phyloP scores from a whole-genome alignment of 148 eudicot species.

The Camellia japonica region DNA sequence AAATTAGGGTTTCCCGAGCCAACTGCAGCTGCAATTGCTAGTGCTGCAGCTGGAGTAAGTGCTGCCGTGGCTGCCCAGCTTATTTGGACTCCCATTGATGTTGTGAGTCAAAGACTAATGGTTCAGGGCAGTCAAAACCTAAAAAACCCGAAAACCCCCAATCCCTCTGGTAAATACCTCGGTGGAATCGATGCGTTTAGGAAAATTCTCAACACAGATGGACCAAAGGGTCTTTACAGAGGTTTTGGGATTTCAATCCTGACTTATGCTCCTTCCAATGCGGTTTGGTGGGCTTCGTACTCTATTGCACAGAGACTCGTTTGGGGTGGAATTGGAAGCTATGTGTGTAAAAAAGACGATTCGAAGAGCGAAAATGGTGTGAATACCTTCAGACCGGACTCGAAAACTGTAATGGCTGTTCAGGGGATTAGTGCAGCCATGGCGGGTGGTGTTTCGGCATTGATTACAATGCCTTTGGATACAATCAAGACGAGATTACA shows the following conservation, averaged over 20 bases:
- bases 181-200: slow-evolving; percentile 74
- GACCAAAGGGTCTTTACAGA: slow-evolving; percentile 52
- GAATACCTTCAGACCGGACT: slow-evolving; percentile 34
- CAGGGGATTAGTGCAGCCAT: slow-evolving; percentile 63
- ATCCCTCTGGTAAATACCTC: slow-evolving; percentile 27
- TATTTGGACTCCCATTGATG: slow-evolving; percentile 93
- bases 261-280: slow-evolving; percentile 65
- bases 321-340: slow-evolving; percentile 50
- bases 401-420: slow-evolving; percentile 55
- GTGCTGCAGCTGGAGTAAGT: slow-evolving; percentile 67
- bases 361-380: slow-evolving; percentile 7
- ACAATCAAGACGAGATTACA: slow-evolving; percentile 64
- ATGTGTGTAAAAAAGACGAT: slow-evolving; percentile 34
- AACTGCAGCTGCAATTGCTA: slow-evolving; percentile 58
- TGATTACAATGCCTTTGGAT: slow-evolving; percentile 68
- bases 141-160: not conserved
- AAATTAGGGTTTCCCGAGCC: slow-evolving; percentile 55
- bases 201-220: slow-evolving; percentile 55
- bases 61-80: slow-evolving; percentile 84
- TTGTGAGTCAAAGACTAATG: slow-evolving; percentile 79
- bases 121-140: slow-evolving; percentile 44
- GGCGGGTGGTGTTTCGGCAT: slow-evolving; percentile 56
- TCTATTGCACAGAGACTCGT: slow-evolving; percentile 51
- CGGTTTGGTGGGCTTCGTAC: slow-evolving; percentile 74
- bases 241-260: slow-evolving; percentile 78